Percentiles rank a stretch among this genome's conserved stretches.
Conservation (phyloP, 2,329 filamentous ascomycete genomes). For the Fusarium irregulare region DNA sequence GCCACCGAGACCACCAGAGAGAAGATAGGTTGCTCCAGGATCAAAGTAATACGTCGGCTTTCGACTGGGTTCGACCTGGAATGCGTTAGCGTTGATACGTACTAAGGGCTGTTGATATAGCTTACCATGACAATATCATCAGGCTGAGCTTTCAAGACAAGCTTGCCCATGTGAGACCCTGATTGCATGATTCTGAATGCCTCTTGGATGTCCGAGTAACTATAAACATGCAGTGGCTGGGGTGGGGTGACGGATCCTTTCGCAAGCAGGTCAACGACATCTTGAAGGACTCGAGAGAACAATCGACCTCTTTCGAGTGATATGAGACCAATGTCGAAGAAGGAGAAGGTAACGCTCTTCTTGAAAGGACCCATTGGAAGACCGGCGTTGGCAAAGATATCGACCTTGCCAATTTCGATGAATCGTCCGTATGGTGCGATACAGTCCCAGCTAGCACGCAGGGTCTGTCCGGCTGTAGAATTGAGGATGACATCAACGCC, state of each 20-base stretch:
- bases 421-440: slow-evolving; percentile 50
- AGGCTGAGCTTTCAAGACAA: neutral
- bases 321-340: slow-evolving; percentile 24
- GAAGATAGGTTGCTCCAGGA: slow-evolving; percentile 7
- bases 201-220: slow-evolving; percentile 6
- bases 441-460: slow-evolving; percentile 49
- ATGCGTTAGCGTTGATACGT: slow-evolving; percentile 29
- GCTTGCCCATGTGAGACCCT: neutral
- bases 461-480: slow-evolving; percentile 45
- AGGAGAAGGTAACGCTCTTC: slow-evolving; percentile 24
- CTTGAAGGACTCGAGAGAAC: neutral
- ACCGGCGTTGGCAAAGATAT: slow-evolving; percentile 39
- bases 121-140: slow-evolving; percentile 2
- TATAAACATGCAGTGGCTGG: neutral
- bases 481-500: slow-evolving; percentile 52
- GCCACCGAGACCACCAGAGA: neutral
- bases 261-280: neutral
- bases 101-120: too few species aligned
- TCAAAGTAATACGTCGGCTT: slow-evolving; percentile 37
- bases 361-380: slow-evolving; percentile 51
- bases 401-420: slow-evolving; percentile 51
- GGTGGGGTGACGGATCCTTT: neutral
- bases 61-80: neutral
- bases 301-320: neutral
- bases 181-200: slow-evolving; percentile 6